A percentile compares a stretch with the other conserved stretches of the same genome.
These are phyloP conservation scores for Colletotrichum gigasporum DNA, from an alignment of 2,329 filamentous ascomycete genomes.

Conservation along the genomic window DNA sequence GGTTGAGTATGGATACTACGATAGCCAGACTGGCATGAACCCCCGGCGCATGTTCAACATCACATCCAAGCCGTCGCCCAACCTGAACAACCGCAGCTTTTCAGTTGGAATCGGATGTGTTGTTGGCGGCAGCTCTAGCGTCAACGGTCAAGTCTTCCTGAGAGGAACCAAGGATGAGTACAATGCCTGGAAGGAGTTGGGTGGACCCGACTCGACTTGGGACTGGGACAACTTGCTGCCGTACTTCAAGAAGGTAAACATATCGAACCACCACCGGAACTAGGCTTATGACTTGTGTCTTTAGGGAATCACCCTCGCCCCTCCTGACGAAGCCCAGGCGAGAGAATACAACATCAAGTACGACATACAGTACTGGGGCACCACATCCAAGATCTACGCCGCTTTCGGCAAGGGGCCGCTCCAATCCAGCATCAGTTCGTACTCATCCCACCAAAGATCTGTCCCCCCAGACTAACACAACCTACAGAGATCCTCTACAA, in stretches of 20 bases:
- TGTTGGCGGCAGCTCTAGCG: slow-evolving; percentile 49
- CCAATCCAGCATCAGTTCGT: slow-evolving; percentile 32
- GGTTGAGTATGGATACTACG: slow-evolving; percentile 31
- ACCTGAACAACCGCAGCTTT: slow-evolving; percentile 37
- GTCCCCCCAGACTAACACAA: background rate
- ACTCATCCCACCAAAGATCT: too few species aligned
- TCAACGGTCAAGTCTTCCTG: slow-evolving; percentile 50
- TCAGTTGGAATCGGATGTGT: slow-evolving; percentile 42
- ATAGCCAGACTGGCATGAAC: slow-evolving; percentile 34
- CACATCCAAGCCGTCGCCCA: slow-evolving; percentile 40
- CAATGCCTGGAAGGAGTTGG: slow-evolving; percentile 54
- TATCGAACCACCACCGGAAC: too few species aligned
- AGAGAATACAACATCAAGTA: slow-evolving; percentile 34
- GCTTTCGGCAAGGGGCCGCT: slow-evolving; percentile 30
- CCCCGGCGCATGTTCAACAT: slow-evolving; percentile 40
- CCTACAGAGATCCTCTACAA: slow-evolving; percentile 33
- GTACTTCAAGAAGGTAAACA: slow-evolving; percentile 53
- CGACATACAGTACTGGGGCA: slow-evolving; percentile 35
- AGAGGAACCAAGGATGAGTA: slow-evolving; percentile 49
- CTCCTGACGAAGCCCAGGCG: slow-evolving; percentile 29
- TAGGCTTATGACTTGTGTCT: background rate
- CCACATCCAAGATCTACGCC: slow-evolving; percentile 30
- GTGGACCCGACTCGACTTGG: slow-evolving; percentile 55
- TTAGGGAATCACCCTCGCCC: slow-evolving; percentile 34
- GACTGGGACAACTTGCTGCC: slow-evolving; percentile 48